Percentiles rank a stretch among this genome's conserved stretches.
These are phyloP conservation scores for Thraustochytrium striatum DNA, from an alignment of 352 stramenopile genomes.

Conservation along the genomic window DNA sequence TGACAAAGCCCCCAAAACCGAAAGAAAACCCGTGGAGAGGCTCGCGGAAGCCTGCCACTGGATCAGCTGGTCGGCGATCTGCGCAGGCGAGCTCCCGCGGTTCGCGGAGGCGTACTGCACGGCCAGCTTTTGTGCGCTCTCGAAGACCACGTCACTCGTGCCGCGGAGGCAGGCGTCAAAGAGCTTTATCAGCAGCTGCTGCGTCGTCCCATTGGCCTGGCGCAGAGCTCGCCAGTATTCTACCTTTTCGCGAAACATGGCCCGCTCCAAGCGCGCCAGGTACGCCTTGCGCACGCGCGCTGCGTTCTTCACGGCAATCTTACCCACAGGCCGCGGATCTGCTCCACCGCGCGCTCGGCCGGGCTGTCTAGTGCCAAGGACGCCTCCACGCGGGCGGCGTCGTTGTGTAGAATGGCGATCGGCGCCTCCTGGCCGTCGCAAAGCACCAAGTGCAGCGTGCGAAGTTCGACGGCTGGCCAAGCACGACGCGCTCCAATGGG, in stretches of 20 bases:
- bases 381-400: neutral
- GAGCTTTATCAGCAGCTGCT: neutral
- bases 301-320: neutral
- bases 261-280: neutral
- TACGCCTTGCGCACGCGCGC: neutral
- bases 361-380: neutral
- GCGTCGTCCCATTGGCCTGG: neutral
- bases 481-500: neutral
- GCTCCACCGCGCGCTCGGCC: neutral
- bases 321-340: neutral
- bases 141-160: neutral
- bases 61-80: neutral
- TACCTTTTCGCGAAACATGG: neutral
- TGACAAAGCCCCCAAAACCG: slow-evolving; percentile 2
- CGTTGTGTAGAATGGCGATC: neutral
- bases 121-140: neutral
- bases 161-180: slow-evolving; percentile 1
- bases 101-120: neutral
- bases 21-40: neutral
- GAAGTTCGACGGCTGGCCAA: neutral
- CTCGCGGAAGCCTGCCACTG: slow-evolving; percentile 4
- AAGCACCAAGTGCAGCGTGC: neutral
- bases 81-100: neutral
- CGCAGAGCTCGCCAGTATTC: neutral
- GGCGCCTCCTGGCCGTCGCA: neutral